These are phyloP conservation scores for Aschersonia sp. DNA, from an alignment of 2,329 filamentous ascomycete genomes.

Conservation along the genomic window DNA sequence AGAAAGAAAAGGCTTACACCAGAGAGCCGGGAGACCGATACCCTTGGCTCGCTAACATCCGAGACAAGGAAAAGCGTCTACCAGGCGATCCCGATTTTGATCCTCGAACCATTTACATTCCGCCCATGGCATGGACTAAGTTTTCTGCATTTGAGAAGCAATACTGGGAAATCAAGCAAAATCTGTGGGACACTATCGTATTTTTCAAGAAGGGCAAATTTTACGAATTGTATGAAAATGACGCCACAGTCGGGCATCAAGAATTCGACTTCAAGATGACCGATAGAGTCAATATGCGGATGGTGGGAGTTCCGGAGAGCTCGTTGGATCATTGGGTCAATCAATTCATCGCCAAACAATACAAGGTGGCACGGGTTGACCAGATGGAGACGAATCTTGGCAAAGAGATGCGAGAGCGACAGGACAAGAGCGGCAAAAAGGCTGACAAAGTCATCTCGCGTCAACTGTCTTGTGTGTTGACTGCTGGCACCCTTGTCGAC, in stretches of 20 bases:
- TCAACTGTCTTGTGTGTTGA: conserved; percentile 82
- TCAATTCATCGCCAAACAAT: conserved; percentile 95
- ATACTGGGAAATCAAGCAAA: conserved; percentile 98
- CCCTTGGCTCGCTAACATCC: conserved; percentile 73
- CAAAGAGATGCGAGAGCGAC: conserved; percentile 97
- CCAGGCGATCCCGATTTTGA: conserved; percentile 79
- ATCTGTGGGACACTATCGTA: conserved; percentile 92
- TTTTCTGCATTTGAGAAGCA: conserved; percentile 96
- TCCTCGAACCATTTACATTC: conserved; percentile 79
- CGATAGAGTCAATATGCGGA: conserved; percentile 97
- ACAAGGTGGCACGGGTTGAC: conserved; percentile 91
- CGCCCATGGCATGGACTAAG: conserved; percentile 60
- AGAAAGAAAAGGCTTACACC: conserved; percentile 57
- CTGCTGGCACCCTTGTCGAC: conserved; percentile 84
- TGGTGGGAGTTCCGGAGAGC: conserved; percentile 95
- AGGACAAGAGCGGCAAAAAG: conserved; percentile 49
- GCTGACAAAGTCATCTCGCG: conserved; percentile 87
- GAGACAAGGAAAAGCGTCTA: conserved; percentile 71
- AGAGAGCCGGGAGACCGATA: conserved; percentile 79
- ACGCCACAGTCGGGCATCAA: conserved; percentile 91
- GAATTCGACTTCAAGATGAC: conserved; percentile 96
- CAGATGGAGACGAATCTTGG: conserved; percentile 91
- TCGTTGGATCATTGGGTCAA: conserved; percentile 96
- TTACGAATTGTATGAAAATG: conserved; percentile 95
- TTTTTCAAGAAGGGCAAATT: conserved; percentile 99